A percentile compares a stretch with the other conserved stretches of the same genome.
phyloP scores from a whole-genome alignment of 371 early-diverging fungal species.

The Circinella minor region DNA sequence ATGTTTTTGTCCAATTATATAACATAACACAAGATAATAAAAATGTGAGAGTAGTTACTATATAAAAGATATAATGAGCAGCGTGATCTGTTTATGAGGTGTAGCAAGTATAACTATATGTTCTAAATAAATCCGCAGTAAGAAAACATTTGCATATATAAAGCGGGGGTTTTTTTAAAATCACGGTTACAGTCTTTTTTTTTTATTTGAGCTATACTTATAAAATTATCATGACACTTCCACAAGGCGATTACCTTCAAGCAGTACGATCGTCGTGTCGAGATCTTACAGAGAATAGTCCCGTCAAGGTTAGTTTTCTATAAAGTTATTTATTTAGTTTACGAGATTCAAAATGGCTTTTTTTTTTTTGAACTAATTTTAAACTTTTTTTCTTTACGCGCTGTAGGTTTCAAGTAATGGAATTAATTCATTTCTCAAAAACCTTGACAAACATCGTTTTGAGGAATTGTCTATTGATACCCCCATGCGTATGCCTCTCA shows the following conservation, averaged over 20 bases:
- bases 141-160: neutral
- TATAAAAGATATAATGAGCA: too few species aligned
- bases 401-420: conserved; percentile 33
- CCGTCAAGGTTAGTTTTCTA: conserved; percentile 26
- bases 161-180: neutral
- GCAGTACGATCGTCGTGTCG: conserved; percentile 44
- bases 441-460: conserved; percentile 36
- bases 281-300: conserved; percentile 28
- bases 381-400: neutral
- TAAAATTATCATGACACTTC: conserved; percentile 24
- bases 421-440: conserved; percentile 29
- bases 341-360: too few species aligned
- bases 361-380: neutral
- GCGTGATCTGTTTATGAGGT: too few species aligned
- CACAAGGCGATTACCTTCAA: conserved; percentile 32
- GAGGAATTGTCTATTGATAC: conserved; percentile 52
- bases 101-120: too few species aligned
- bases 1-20: too few species aligned
- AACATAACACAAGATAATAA: too few species aligned
- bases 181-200: neutral
- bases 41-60: too few species aligned
- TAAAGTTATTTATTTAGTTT: neutral
- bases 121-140: too few species aligned
- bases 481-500: conserved; percentile 71
- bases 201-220: neutral